Conservation (phyloP, 2,329 filamentous ascomycete genomes). For the Teratosphaeria nubilosa region DNA sequence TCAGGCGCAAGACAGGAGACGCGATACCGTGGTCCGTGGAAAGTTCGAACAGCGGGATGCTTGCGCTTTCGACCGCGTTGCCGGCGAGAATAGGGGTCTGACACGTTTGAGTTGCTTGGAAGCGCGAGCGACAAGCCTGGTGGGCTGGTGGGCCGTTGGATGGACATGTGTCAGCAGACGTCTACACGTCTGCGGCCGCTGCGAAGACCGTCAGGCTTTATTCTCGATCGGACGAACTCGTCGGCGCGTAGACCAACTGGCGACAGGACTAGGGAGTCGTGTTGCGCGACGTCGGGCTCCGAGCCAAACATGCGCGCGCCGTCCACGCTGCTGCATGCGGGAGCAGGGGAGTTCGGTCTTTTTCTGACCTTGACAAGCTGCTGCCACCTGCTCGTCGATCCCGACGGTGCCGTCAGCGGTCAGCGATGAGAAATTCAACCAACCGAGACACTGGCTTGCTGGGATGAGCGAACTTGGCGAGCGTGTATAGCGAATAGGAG, state of each 20-base stretch:
- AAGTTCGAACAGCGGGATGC: background rate
- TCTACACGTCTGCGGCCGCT: background rate
- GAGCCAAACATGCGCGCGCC: background rate
- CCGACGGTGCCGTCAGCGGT: background rate
- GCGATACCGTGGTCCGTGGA: background rate
- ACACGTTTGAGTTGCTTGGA: background rate
- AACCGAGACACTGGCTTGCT: background rate
- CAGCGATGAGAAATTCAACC: background rate
- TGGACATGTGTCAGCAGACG: background rate
- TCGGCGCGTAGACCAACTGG: background rate
- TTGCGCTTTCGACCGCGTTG: background rate
- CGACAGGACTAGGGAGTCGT: background rate
- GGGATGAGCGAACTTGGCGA: background rate
- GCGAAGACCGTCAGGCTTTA: background rate
- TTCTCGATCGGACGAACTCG: background rate
- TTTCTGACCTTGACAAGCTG: background rate
- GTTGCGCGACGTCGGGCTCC: background rate
- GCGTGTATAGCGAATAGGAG: background rate
- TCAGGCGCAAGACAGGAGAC: background rate
- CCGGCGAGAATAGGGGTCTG: background rate
- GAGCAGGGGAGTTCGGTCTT: background rate
- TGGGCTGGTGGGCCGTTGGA: background rate
- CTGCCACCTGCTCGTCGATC: background rate
- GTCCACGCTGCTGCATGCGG: background rate
- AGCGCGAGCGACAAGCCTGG: background rate